Evolutionary conservation across 2,329 filamentous ascomycete genomes (phyloP).

Genomic region (Fusarium floridanum): DNA sequence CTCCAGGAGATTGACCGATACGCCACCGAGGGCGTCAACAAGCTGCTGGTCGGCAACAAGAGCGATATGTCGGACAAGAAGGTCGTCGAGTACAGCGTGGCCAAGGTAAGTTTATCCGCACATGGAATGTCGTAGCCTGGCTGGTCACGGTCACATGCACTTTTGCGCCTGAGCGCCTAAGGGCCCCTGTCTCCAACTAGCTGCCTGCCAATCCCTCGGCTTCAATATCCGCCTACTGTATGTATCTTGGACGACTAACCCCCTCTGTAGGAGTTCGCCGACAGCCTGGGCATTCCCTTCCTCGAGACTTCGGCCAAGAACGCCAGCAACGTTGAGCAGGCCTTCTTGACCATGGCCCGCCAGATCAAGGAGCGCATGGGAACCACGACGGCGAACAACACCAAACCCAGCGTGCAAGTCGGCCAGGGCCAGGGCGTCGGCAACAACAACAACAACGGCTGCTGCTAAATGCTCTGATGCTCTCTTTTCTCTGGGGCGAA

Average conservation of each 20-base stretch:
- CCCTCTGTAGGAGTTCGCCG: constrained; percentile 86
- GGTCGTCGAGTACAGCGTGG: constrained; percentile 99
- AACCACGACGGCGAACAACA: constrained; percentile 94
- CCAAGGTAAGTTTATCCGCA: constrained; percentile 78
- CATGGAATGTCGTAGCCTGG: constrained; percentile 9
- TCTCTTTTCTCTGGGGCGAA: constrained; percentile 42
- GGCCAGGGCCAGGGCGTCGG: constrained; percentile 95
- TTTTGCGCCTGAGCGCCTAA: constrained; percentile 21
- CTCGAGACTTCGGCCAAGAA: constrained; percentile 99
- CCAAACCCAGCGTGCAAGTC: constrained; percentile 97
- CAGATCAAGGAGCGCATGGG: constrained; percentile 99
- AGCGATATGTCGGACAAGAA: constrained; percentile 99
- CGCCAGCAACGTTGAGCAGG: constrained; percentile 99
- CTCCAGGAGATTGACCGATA: constrained; percentile 99
- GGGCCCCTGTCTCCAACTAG: constrained; percentile 19
- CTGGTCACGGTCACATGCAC: constrained; percentile 39
- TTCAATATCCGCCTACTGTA: neutral
- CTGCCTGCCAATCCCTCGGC: constrained; percentile 12
- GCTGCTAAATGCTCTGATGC: constrained; percentile 76
- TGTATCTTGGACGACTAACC: constrained; percentile 35
- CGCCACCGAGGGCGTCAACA: constrained; percentile 99
- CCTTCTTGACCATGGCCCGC: constrained; percentile 99
- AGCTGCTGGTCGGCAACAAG: constrained; percentile 99
- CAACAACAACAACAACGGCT: constrained; percentile 85
- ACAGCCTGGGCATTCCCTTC: constrained; percentile 98